Conservation (phyloP, 768 basidiomycete species). For the Podaxis sp. region DNA sequence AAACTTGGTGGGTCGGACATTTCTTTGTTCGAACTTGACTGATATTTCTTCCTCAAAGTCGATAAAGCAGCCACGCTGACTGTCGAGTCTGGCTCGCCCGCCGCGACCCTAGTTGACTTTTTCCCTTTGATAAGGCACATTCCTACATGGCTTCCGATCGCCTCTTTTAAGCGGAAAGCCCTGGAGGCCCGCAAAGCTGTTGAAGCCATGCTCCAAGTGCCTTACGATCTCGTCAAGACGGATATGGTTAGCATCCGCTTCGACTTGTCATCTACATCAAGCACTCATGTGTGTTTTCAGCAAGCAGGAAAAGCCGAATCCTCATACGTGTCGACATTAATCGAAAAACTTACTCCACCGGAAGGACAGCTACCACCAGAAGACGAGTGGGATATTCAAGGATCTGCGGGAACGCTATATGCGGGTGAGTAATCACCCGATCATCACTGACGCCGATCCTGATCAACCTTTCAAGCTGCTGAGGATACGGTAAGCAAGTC, state of each 20-base stretch:
- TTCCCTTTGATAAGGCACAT: slow-evolving; percentile 50
- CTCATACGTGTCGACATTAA: slow-evolving; percentile 45
- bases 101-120: slow-evolving; percentile 49
- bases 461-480: slow-evolving; percentile 29
- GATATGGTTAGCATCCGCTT: slow-evolving; percentile 38
- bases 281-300: slow-evolving; percentile 25
- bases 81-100: slow-evolving; percentile 44
- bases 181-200: slow-evolving; percentile 42
- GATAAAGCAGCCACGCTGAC: slow-evolving; percentile 47
- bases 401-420: slow-evolving; percentile 53
- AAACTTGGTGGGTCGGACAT: slow-evolving; percentile 33
- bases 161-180: slow-evolving; percentile 46
- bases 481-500: slow-evolving; percentile 35
- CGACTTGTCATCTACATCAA: slow-evolving; percentile 4
- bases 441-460: neutral
- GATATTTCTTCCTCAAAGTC: slow-evolving; percentile 27
- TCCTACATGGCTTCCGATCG: slow-evolving; percentile 50
- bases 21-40: slow-evolving; percentile 7
- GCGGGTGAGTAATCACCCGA: slow-evolving; percentile 34
- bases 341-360: slow-evolving; percentile 38
- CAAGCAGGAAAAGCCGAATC: slow-evolving; percentile 40
- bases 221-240: slow-evolving; percentile 49
- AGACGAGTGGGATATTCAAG: slow-evolving; percentile 55
- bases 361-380: slow-evolving; percentile 33
- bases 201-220: slow-evolving; percentile 47